These are phyloP conservation scores for Dictyostelium citrinum DNA, from an alignment of 78 protist species.

Conservation along the genomic window DNA sequence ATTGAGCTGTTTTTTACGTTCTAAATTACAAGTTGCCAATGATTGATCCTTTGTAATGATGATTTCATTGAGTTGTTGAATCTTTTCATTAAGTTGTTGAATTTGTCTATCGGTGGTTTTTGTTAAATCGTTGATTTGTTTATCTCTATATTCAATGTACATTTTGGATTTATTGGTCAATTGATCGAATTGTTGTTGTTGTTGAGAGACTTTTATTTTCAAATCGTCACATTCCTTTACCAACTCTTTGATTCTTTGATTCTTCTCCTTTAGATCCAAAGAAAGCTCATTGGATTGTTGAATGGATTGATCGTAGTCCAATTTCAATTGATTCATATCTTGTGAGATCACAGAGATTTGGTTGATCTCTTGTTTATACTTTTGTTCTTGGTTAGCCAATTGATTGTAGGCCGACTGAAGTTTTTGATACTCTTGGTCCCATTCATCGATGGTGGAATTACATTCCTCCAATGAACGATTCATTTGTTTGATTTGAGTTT, in stretches of 20 bases:
- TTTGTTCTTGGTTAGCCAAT: background rate
- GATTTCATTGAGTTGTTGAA: background rate
- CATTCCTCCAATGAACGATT: background rate
- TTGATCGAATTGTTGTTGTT: background rate
- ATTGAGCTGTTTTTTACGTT: background rate
- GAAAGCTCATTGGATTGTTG: background rate
- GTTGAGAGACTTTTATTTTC: background rate
- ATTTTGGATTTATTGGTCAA: background rate
- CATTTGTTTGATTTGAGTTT: background rate
- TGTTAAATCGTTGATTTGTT: background rate
- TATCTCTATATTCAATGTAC: background rate
- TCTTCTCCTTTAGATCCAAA: background rate
- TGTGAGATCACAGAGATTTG: background rate
- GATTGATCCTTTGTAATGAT: background rate
- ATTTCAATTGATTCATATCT: background rate
- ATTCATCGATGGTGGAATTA: background rate
- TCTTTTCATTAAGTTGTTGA: background rate
- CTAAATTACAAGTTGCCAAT: background rate
- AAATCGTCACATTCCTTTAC: background rate
- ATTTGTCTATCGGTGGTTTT: background rate
- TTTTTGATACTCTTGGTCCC: background rate
- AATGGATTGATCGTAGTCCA: background rate
- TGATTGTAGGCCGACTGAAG: background rate
- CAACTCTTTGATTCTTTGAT: background rate
- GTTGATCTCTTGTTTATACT: background rate